Evolutionary conservation across 768 basidiomycete genomes (phyloP), one percentile per base, ranked within the genome.

Genomic region (Naganishia onofrii): DNA sequence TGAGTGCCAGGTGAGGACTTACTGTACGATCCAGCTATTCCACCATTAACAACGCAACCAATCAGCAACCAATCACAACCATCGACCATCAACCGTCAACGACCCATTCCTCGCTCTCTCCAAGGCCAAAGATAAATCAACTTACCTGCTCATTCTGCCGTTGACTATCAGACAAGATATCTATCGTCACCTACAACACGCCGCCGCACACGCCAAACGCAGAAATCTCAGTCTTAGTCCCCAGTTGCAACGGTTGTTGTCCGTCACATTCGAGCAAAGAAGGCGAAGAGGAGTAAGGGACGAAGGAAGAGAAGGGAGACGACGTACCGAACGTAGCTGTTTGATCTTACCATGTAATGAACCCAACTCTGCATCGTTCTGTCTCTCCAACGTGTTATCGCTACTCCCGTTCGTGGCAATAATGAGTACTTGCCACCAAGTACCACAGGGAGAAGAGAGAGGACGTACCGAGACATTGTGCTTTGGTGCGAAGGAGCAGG

Each of bases 311-410:
- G 42, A 17, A 42, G 36, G 12, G 36, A 8, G 2, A 42, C 8
- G 55, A 75, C 79, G 29, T 64, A 79, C 80, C 51, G 76, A 76
- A 67, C 78, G 56, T 38, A 81, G 67, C 8, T 75, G 71, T 64
- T 75, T 76, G 73, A 81, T 81, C 75, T 81, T 81, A n/a, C 80
- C 77, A 72, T 79, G 80, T 36, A 81, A 67, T 4, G 72, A 70
- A 23, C 76, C 74, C 46, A 81, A 55, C 69, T 81, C 78, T 36
- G 79, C 77, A 10, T 81, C 80, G 68, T 81, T 81, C 68, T 81
- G 80, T 29, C 78, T 75, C 69, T 81, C 80, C 19, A 81, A 71
- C 42, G 80, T 81, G 69, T 76, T 77, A 55, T 81, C 80, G 1
- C 48, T 51, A 26, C 42, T 15, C 12, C 34, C 34, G 34, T 12